phyloP scores from a whole-genome alignment of 2,329 filamentous ascomycete genomes.

The Colletotrichum sp. region DNA sequence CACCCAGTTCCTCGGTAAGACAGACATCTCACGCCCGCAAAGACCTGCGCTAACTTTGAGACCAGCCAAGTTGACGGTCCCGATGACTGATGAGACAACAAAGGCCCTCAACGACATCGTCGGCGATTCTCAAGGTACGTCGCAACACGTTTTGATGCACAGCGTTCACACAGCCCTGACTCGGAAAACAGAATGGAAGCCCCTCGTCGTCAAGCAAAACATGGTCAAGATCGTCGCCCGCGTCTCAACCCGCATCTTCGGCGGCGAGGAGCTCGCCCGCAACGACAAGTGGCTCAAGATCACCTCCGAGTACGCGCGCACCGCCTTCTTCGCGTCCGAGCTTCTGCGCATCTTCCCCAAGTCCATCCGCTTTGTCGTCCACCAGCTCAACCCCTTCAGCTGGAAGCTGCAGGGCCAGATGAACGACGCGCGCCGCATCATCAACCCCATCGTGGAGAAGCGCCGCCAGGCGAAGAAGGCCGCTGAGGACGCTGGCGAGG shows the following conservation, averaged over 20 bases:
- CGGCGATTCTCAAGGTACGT: neutral
- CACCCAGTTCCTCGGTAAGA: conserved; percentile 14
- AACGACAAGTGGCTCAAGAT: conserved; percentile 25
- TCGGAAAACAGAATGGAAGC: conserved; percentile 13
- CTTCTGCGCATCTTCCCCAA: conserved; percentile 22
- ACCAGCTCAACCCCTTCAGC: conserved; percentile 22
- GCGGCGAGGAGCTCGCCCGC: conserved; percentile 25
- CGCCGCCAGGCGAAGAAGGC: conserved; percentile 17
- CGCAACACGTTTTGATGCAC: accelerated
- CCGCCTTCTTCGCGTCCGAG: conserved; percentile 4
- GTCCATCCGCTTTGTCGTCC: conserved; percentile 15
- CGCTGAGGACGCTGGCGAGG: conserved; percentile 4
- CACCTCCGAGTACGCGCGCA: conserved; percentile 13
- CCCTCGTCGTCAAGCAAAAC: neutral
- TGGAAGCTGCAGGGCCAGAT: conserved; percentile 11
- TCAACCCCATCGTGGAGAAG: conserved; percentile 22
- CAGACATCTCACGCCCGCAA: no score
- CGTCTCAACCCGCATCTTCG: conserved; percentile 25
- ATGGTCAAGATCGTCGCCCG: conserved; percentile 21
- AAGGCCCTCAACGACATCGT: neutral
- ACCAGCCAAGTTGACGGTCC: conserved; percentile 8
- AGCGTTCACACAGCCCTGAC: neutral
- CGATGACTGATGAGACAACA: conserved; percentile 12
- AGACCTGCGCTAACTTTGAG: neutral
- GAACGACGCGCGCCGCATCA: conserved; percentile 21